Evolutionary conservation across 805 yeast genomes (phyloP).

Genomic region (Metschnikowia cubensis): DNA sequence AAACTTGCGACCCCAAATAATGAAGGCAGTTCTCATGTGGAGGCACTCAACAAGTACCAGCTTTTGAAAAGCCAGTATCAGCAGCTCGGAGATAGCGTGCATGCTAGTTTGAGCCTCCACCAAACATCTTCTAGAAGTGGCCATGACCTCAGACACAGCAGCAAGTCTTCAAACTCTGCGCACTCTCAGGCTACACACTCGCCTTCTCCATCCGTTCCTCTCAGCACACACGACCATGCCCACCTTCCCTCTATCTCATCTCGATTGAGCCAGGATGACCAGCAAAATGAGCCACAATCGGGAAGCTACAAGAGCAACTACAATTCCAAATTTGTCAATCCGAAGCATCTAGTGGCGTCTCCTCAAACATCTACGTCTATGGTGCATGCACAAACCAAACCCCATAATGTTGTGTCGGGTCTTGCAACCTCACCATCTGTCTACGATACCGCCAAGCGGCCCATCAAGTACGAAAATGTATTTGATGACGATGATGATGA

Average conservation of each 20-base stretch:
- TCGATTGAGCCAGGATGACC: slow-evolving; percentile 23
- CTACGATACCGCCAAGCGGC: slow-evolving; percentile 18
- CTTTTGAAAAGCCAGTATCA: slow-evolving; percentile 50
- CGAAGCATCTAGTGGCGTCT: slow-evolving; percentile 12
- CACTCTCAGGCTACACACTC: slow-evolving; percentile 17
- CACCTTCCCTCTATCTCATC: slow-evolving; percentile 33
- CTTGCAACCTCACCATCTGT: slow-evolving; percentile 36
- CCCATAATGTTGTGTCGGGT: slow-evolving; percentile 22
- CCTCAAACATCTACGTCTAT: slow-evolving; percentile 25
- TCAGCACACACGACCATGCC: slow-evolving; percentile 25
- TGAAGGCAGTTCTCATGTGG: slow-evolving; percentile 28
- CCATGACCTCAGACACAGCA: slow-evolving; percentile 6
- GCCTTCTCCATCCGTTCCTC: slow-evolving; percentile 16
- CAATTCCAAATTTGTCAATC: background rate
- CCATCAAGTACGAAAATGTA: slow-evolving; percentile 35
- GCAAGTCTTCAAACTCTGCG: slow-evolving; percentile 2
- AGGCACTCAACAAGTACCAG: slow-evolving; percentile 50
- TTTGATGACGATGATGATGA: slow-evolving; percentile 46
- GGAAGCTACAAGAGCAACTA: background rate
- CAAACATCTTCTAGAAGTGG: slow-evolving; percentile 13
- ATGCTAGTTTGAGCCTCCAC: slow-evolving; percentile 44
- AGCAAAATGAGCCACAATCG: background rate
- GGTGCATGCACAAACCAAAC: slow-evolving; percentile 20
- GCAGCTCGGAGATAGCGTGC: slow-evolving; percentile 51
- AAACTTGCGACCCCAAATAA: slow-evolving; percentile 14